Evolutionary conservation across 306 rosid species (phyloP), one percentile per base, ranked within the genome.

Genomic region (Acmispon strigosus): DNA sequence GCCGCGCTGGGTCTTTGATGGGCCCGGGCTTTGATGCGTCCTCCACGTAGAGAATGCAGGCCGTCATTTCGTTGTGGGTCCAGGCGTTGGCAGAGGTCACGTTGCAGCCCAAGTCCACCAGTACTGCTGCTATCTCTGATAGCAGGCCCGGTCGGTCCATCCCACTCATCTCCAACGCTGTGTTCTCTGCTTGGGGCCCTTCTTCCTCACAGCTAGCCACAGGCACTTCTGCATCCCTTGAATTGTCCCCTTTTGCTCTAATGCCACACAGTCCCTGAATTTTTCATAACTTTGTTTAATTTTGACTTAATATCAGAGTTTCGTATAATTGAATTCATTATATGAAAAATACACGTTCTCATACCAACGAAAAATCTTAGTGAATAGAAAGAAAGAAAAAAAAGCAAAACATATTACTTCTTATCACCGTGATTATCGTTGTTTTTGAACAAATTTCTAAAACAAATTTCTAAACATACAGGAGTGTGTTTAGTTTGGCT

Each of bases 91-190:
- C 83, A 0, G 91, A 81, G 14, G 88, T 89, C 13, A 89, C 61
- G 48, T 65, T 82, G 78, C 91, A 91, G 36, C 89, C 87, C 53
- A 85, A 73, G 49, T 86, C 87, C 0, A 86, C 75, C 0, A 95
- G 79, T 10, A 85, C 96, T 0, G 96, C 92, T 0, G 84, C 82
- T 52, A 95, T 80, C 66, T 89, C 97, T 8, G 97, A 95, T 15
- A 91, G 64, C 1, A 95, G 81, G 19, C 99, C 97, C 1, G 97
- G 90, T 52, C 83, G 59, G 78, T 95, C 96, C 12, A 52, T 74
- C 24, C 81, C 92, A 5, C 88, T 89, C 85, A 91, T 78, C 69
- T 95, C 99, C 45, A 86, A 37, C 1, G 89, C 96, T 10, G 89
- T 82, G 45, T 84, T 73, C 78, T 77, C 75, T 10, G 72, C 0